Conservation (phyloP, 495 filamentous ascomycete genomes). For the Tuber brumale region DNA sequence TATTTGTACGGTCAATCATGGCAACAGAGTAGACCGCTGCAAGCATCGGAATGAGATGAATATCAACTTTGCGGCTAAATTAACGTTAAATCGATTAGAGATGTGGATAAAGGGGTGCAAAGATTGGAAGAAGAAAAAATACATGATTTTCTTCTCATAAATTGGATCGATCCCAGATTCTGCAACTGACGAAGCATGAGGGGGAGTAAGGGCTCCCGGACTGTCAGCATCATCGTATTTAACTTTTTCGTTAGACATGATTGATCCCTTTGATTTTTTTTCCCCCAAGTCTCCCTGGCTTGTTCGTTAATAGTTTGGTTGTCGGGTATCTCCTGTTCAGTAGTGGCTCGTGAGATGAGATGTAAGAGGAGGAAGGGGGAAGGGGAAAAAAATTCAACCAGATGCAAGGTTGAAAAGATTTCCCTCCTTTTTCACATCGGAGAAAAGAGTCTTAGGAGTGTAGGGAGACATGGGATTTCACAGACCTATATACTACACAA, state of each 20-base stretch:
- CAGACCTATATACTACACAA: neutral
- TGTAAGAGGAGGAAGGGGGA: neutral
- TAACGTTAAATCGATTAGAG: conserved; percentile 1
- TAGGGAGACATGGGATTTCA: neutral
- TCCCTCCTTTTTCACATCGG: neutral
- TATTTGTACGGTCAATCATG: conserved; percentile 42
- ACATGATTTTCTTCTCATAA: conserved; percentile 40
- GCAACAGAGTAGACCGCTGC: conserved; percentile 33
- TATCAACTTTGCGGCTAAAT: conserved; percentile 35
- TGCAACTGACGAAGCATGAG: conserved; percentile 3
- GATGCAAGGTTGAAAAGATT: neutral
- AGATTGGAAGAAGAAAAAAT: conserved; percentile 2
- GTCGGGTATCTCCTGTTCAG: neutral
- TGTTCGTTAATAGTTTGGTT: neutral
- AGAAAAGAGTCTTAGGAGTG: neutral
- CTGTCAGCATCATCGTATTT: conserved; percentile 1
- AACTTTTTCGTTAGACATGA: conserved; percentile 27
- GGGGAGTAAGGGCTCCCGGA: neutral
- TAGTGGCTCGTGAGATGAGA: too few relatives aligned
- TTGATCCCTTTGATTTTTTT: neutral
- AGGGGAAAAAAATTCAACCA: neutral
- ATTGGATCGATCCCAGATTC: conserved; percentile 33
- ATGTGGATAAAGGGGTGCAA: neutral
- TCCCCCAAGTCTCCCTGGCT: neutral
- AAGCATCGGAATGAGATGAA: conserved; percentile 37